Percentiles rank a stretch among this genome's conserved stretches.
phyloP scores from a whole-genome alignment of 2,329 filamentous ascomycete genomes.

The Alternaria longipes region DNA sequence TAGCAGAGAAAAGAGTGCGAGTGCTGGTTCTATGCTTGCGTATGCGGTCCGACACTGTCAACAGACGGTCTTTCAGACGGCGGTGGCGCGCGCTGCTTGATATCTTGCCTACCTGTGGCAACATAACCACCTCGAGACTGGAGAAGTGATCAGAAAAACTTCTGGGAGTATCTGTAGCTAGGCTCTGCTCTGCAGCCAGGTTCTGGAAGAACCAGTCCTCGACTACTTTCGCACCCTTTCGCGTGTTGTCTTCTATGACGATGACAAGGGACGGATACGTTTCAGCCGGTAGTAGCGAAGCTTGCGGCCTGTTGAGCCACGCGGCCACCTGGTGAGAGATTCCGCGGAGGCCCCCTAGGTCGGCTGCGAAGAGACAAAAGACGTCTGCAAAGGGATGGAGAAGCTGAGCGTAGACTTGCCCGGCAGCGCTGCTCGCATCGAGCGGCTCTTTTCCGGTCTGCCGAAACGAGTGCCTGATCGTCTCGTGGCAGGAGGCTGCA shows the following conservation, averaged over 20 bases:
- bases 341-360: conserved; percentile 34
- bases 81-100: conserved; percentile 19
- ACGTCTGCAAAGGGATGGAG: conserved; percentile 32
- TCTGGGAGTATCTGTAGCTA: not conserved
- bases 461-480: conserved; percentile 5
- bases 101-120: conserved; percentile 19
- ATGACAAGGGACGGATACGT: conserved; percentile 17
- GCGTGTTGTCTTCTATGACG: not conserved
- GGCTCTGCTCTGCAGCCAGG: not conserved
- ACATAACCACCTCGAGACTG: conserved; percentile 31
- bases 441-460: conserved; percentile 6
- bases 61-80: conserved; percentile 31
- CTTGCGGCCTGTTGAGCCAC: conserved; percentile 8
- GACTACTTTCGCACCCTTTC: not conserved
- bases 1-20: conserved; percentile 30
- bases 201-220: not conserved
- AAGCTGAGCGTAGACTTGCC: conserved; percentile 3
- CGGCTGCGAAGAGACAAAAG: conserved; percentile 39
- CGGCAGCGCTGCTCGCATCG: conserved; percentile 3
- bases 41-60: conserved; percentile 27
- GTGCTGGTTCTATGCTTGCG: conserved; percentile 18
- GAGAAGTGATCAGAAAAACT: conserved; percentile 19
- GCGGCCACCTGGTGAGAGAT: conserved; percentile 27
- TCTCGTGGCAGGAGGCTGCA: conserved; percentile 7
- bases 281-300: conserved; percentile 16